These are phyloP conservation scores for Hypoxylon sp. DNA, from an alignment of 2,329 filamentous ascomycete species.

Conservation along the genomic window DNA sequence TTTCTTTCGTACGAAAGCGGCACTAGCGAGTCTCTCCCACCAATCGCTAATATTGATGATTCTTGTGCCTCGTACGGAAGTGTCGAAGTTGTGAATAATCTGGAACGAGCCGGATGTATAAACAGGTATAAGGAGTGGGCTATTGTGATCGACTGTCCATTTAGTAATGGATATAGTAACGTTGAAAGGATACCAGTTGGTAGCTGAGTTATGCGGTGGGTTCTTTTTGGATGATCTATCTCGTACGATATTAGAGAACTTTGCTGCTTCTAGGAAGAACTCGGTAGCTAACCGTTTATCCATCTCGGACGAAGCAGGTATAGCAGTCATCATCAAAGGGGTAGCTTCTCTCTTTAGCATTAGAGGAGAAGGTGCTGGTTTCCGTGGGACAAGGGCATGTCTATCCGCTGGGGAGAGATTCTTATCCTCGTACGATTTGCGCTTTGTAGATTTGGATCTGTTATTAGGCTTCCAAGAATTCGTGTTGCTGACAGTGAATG, in stretches of 20 bases:
- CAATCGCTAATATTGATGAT: neutral
- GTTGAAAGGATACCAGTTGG: neutral
- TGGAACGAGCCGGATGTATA: neutral
- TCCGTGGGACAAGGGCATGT: neutral
- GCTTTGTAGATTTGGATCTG: neutral
- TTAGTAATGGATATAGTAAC: neutral
- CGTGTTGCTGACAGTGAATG: neutral
- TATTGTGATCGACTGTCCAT: neutral
- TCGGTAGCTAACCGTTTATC: neutral
- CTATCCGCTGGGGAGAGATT: neutral
- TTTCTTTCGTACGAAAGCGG: neutral
- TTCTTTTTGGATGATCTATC: conserved; percentile 1
- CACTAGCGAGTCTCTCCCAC: neutral
- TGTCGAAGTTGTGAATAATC: neutral
- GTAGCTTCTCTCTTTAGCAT: neutral
- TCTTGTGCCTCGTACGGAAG: neutral
- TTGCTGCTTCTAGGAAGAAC: neutral
- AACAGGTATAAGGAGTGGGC: neutral
- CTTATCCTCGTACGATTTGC: neutral
- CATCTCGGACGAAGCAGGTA: neutral
- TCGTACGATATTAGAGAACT: conserved; percentile 3
- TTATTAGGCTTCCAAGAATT: neutral
- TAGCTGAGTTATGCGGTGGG: neutral
- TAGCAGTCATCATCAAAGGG: neutral
- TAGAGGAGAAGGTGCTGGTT: neutral